Evolutionary conservation across 2,329 filamentous ascomycete genomes (phyloP).

Genomic region (Pseudopyrenochaeta lycopersici): DNA sequence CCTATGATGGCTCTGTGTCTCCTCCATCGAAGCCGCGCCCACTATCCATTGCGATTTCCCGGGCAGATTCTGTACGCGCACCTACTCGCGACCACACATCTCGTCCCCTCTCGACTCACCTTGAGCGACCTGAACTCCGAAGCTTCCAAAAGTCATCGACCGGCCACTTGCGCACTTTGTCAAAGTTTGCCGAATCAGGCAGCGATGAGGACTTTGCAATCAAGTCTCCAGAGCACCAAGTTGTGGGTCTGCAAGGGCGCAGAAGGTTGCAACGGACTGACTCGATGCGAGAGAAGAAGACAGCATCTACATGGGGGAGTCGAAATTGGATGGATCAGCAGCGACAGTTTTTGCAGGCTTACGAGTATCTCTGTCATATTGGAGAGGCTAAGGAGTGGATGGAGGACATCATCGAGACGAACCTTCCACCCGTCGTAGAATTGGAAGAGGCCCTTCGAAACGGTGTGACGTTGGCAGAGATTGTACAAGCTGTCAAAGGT

Average conservation of each 20-base stretch:
- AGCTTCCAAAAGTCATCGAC: constrained; percentile 88
- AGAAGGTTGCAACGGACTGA: constrained; percentile 79
- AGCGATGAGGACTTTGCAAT: constrained; percentile 83
- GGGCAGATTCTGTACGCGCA: constrained; percentile 49
- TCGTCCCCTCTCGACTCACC: constrained; percentile 42
- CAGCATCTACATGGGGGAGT: constrained; percentile 72
- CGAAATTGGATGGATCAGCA: constrained; percentile 99
- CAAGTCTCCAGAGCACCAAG: constrained; percentile 80
- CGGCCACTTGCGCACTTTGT: constrained; percentile 85
- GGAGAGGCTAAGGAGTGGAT: constrained; percentile 99
- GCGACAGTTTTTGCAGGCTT: constrained; percentile 92
- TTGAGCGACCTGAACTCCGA: constrained; percentile 70
- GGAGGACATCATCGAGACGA: constrained; percentile 84
- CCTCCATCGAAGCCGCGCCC: constrained; percentile 55
- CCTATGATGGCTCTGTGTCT: constrained; percentile 56
- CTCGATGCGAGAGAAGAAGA: constrained; percentile 62
- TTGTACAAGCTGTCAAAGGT: constrained; percentile 86
- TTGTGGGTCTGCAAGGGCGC: constrained; percentile 85
- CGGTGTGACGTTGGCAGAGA: constrained; percentile 91
- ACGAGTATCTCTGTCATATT: constrained; percentile 98
- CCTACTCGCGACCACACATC: constrained; percentile 45
- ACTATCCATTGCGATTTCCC: constrained; percentile 52
- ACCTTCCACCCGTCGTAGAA: constrained; percentile 91
- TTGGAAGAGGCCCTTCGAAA: constrained; percentile 91
- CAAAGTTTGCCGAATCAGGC: constrained; percentile 79